Base-by-base conservation (phyloP, 805 yeast genomes). In the Jamesozyma jinghongensis region DNA sequence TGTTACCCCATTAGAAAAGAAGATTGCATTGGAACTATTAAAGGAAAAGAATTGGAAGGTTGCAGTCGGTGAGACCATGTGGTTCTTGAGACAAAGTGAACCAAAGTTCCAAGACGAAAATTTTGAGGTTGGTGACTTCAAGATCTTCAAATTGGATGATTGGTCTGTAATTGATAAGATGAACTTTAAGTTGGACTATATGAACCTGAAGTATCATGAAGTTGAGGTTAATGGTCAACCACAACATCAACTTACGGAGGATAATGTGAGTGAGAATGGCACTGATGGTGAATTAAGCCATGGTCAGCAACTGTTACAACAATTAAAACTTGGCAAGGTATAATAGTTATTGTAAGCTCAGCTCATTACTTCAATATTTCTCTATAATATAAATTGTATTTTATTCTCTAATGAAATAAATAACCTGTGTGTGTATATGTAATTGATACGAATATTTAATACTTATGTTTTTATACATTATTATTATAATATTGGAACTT, bases 81-180 rank as follows among this genome's bases (percentile, higher is more conserved):
- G 71, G 71, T 65, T 59, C 43, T 62, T 65, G 39, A 62, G 70
- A 34, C 68, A 59, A 36, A 62, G 68, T 16, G 61, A 58, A 34
- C 57, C 64, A 6, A 66, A 63, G 39, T 56, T 63, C 35, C 49
- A 55, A n/a, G 66, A 65, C 32, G 72, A 67, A 35, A 53, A 50
- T 16, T 67, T 59, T 45, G 71, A 67, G 45, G 48, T 68, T 26
- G 71, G 70, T 25, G 73, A 69, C 44, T 68, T 59, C 51, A 68
- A 63, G 44, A 55, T 69, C 12, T 70, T 70, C 47, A 69, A 67
- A 49, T 61, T 69, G 26, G 63, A 56, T 38, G 67, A 62, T 38
- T 70, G 75, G 75, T 59, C 62, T 14, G 58, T 68, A 13, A 50
- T 56, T 16, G 75, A 70, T 43, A 67, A 63, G 52, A 49, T 57